phyloP scores from a whole-genome alignment of 176 grass and related monocot genomes.

The Bromus sterilis region DNA sequence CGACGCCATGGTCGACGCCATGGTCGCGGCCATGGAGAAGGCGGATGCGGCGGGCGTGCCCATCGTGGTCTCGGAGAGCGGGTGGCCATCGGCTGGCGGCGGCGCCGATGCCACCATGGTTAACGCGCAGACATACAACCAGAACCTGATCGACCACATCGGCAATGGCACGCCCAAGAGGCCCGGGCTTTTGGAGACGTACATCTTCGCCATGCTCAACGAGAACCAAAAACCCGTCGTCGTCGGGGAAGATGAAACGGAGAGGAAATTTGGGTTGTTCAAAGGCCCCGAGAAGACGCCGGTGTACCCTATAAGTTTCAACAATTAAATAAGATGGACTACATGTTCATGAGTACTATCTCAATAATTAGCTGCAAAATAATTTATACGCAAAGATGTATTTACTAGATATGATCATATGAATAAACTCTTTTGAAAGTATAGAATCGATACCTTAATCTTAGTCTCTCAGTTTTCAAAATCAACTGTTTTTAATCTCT shows the following conservation, averaged over 20 bases:
- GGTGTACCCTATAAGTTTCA: slow-evolving; percentile 20
- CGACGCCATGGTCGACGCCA: slow-evolving; percentile 39
- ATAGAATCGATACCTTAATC: too few species aligned
- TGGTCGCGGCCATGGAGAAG: slow-evolving; percentile 50
- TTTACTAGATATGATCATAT: too few species aligned
- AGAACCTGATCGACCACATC: slow-evolving; percentile 36
- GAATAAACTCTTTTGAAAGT: too few species aligned
- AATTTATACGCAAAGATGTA: too few species aligned
- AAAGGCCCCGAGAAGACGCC: slow-evolving; percentile 11
- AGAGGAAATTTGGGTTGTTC: slow-evolving; percentile 45
- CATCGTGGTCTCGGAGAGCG: slow-evolving; percentile 84
- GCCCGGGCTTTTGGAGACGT: slow-evolving; percentile 18
- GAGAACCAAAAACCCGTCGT: slow-evolving; percentile 52
- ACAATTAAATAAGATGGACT: neutral
- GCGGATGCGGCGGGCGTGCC: slow-evolving; percentile 17
- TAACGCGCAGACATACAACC: slow-evolving; percentile 35
- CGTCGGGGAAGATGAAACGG: neutral
- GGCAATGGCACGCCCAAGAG: slow-evolving; percentile 27
- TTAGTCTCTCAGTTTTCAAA: too few species aligned
- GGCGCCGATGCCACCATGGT: slow-evolving; percentile 34
- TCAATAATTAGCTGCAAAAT: neutral
- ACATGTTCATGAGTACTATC: neutral
- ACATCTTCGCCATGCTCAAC: slow-evolving; percentile 50
- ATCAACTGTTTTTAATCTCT: too few species aligned
- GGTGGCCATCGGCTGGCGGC: slow-evolving; percentile 76